Base-by-base conservation (phyloP, 1,284 basidiomycete species). In the Malassezia furfur region DNA sequence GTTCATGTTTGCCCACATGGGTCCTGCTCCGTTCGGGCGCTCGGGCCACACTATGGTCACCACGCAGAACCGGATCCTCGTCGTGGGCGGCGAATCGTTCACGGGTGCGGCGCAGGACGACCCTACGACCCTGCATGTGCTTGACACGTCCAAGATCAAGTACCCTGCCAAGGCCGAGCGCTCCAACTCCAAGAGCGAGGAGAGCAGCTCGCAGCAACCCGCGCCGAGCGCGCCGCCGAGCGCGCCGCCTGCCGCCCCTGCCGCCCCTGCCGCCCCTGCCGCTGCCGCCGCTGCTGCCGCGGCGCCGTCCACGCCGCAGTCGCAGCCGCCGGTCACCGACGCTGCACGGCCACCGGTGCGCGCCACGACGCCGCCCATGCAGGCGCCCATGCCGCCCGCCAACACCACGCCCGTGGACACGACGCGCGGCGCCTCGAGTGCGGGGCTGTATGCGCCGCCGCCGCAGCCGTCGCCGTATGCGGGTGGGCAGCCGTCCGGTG, bases 1-100 rank as follows among this genome's bases (percentile, higher is more conserved):
- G 93, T 98, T 91, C 78, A 96, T 93, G 88, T 96, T 98, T 79
- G 91, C 94, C 76, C 94, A 96, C 75, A 96, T 96, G 93, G 93
- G 93, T 2, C 91, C 91, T 11, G 82, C 88, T 7, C 93, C 93
- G 1, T 84, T 81, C 52, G 88, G 89, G 12, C 82, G 93, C 49
- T 91, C 88, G 14, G 93, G 93, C 3, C 93, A 98, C 77, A 87
- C 89, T 19, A 91, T 96, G 87, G 87, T 91, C 5, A 84, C 87
- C 11, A 85, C 85, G 70, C 87, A 88, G 49, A 82, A 85, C 50
- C 85, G 86, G 68, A 86, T 98, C 10, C 87, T 89, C 64, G 90
- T 96, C 2, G 81, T 96, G 11, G 93, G 93, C 39, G 93, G 94
- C 32, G 94, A 98, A 77, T 88, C 88, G 4, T 86, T 87, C 67